Base-by-base conservation (phyloP, 2,329 filamentous ascomycete genomes). In the Fusarium brevicatenulatum region DNA sequence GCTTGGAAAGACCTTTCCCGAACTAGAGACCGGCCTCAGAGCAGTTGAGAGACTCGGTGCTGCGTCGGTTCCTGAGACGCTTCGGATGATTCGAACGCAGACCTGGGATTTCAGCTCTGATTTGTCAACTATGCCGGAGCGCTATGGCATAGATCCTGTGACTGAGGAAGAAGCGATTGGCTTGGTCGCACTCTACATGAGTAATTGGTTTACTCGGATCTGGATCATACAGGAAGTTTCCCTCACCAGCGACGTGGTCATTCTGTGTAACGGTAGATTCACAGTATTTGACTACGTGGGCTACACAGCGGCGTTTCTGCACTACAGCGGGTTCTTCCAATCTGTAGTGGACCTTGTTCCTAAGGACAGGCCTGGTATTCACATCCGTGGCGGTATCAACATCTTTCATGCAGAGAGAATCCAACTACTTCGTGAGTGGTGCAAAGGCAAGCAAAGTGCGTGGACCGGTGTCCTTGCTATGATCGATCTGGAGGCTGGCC, bases 371-470 rank as follows among this genome's bases (percentile, higher is more conserved):
- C 43, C 61, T 19, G 63, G 60, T 3, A 44, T 37, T 16, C 3
- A 39, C 7, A 1, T 39, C 1, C 28, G 13, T 2, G 18, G n/a
- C 3, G 39, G 44, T 1, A 9, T 60, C 28, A 25, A 53, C 5
- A 5, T 67, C 10, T 67, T 30, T 15, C 53, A 61, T 1, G 36
- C 53, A 0, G 63, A 67, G 0, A 52, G 64, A 3, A 44, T 67
- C 1, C 52, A 59, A 1, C 18, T 67, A 6, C 23, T 67, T 6
- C 64, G 64, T 1, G 64, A 67, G 1, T 67, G 64, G 64, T 67
- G 64, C 21, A 67, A 66, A 12, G 52, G 52, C 1, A 28, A 60
- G 4, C 30, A 40, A 9, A 66, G 52, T n/a, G 3, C 18, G 1
- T 67, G 64, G 64, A 21, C 21, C 0, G 16, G 21, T 0, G 46